Conservation (phyloP, 495 filamentous ascomycete genomes). For the Trypethelium eluteriae region DNA sequence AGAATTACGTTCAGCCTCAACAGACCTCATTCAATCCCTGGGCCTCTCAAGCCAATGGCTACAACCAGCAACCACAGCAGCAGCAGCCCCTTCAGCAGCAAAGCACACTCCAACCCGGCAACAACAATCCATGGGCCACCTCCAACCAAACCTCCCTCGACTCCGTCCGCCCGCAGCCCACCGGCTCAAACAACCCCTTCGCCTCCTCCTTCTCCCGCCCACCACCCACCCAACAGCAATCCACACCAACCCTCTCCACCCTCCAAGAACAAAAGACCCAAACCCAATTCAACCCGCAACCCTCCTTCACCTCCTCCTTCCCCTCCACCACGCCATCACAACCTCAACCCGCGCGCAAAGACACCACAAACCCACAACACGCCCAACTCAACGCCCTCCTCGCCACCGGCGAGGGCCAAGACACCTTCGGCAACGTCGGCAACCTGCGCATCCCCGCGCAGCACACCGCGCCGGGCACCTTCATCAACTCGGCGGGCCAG, state of each 20-base stretch:
- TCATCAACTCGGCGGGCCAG: slow-evolving; percentile 87
- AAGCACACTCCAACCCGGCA: slow-evolving; percentile 58
- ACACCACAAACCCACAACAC: slow-evolving; percentile 62
- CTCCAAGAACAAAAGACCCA: slow-evolving; percentile 43
- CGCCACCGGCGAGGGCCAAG: slow-evolving; percentile 77
- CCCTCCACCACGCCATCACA: slow-evolving; percentile 15
- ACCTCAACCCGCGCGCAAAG: slow-evolving; percentile 41
- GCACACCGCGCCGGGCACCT: slow-evolving; percentile 93
- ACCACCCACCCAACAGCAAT: slow-evolving; percentile 21
- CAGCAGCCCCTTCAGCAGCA: slow-evolving; percentile 46
- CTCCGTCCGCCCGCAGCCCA: slow-evolving; percentile 58
- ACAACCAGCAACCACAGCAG: slow-evolving; percentile 40
- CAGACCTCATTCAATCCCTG: slow-evolving; percentile 76
- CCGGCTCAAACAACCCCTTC: slow-evolving; percentile 96
- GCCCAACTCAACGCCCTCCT: slow-evolving; percentile 87
- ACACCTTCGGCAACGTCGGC: slow-evolving; percentile 95
- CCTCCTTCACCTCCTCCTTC: slow-evolving; percentile 25
- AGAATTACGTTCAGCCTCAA: slow-evolving; percentile 57
- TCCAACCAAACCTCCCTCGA: slow-evolving; percentile 38
- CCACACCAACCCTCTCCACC: slow-evolving; percentile 45
- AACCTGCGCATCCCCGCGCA: slow-evolving; percentile 92
- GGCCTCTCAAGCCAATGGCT: slow-evolving; percentile 46
- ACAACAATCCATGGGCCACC: slow-evolving; percentile 75
- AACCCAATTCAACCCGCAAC: slow-evolving; percentile 34
- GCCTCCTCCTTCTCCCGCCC: slow-evolving; percentile 51